phyloP scores from a whole-genome alignment of 2,329 filamentous ascomycete genomes.

The Ilyonectria robusta region DNA sequence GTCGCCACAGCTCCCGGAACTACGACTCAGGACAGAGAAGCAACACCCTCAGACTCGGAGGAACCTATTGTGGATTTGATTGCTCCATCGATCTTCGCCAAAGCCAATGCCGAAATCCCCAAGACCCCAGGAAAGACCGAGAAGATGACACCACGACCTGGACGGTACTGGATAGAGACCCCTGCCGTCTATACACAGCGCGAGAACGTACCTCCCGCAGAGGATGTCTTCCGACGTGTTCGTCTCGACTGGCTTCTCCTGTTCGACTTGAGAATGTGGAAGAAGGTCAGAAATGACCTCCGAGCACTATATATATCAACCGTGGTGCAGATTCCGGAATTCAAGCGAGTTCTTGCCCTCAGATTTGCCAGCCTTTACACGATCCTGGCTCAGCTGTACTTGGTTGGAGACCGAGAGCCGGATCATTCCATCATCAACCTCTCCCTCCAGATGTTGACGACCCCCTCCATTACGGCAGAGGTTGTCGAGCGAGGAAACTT shows the following conservation, averaged over 20 bases:
- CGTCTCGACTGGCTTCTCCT: constrained; percentile 94
- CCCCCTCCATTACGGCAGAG: constrained; percentile 95
- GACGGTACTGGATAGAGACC: constrained; percentile 89
- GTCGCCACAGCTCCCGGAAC: constrained; percentile 58
- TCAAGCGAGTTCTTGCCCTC: constrained; percentile 93
- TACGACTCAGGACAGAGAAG: constrained; percentile 67
- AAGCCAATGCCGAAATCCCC: constrained; percentile 80
- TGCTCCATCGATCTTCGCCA: constrained; percentile 72
- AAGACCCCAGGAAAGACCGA: constrained; percentile 78
- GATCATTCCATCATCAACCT: constrained; percentile 99
- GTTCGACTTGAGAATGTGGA: constrained; percentile 97
- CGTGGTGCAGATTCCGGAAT: constrained; percentile 93
- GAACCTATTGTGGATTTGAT: constrained; percentile 76
- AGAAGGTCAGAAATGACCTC: constrained; percentile 90
- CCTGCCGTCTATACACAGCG: constrained; percentile 77
- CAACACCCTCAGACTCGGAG: constrained; percentile 79
- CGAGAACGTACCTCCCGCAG: constrained; percentile 77
- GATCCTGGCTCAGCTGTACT: constrained; percentile 90
- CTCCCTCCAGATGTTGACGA: constrained; percentile 95
- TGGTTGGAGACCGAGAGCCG: constrained; percentile 95
- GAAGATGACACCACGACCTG: constrained; percentile 71
- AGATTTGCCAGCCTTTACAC: constrained; percentile 97
- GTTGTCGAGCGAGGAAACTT: constrained; percentile 97
- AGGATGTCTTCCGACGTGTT: constrained; percentile 91
- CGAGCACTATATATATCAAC: constrained; percentile 96